Evolutionary conservation across 805 yeast genomes (phyloP), one percentile per base, ranked within the genome.

Genomic region (Myxozyma melibiosi): DNA sequence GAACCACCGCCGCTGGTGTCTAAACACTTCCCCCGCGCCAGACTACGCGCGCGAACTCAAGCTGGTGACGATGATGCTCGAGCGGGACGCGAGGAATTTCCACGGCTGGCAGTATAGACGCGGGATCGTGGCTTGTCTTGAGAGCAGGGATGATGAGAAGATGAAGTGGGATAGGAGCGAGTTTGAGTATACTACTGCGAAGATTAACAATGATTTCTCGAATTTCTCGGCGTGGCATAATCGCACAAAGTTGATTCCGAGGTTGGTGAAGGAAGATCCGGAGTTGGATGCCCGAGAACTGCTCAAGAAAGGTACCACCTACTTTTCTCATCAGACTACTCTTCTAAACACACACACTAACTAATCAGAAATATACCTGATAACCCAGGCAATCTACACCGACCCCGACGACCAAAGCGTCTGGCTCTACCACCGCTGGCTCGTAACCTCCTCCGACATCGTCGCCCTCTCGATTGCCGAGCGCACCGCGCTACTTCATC

Each of bases 211-310:
- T 53, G 88, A 94, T 71, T 89, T 91, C 56, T 88, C 97, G 37
- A 94, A 94, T 71, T 94, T 86, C 67, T 88, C 96, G 1, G 98
- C 99, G 4, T 90, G 96, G 96, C 97, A 92, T 71, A 88, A 89
- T 70, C 77, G 98, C 61, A 80, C 90, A 1, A 84, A 82, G 55
- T 73, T 91, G 57, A 78, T 92, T 11, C 83, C 84, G 2, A 72
- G 72, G 49, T 70, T 88, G 49, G 77, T 81, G 52, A 62, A 66
- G 0, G 55, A 55, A 3, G 66, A 50, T 31, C 50, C 69, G 57
- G 63, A 67, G 42, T 48, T 57, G 2, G 54, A 62, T 3, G 59
- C 65, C 27, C 66, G 65, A 25, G 62, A 71, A 16, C 16, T 51
- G 18, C 38, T 53, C 33, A 42, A 31, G n/a, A 34, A 55, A 24